Evolutionary conservation across 495 filamentous ascomycete species (phyloP), one percentile per base, ranked within the genome.

Genomic region (Cenococcum geophilum): DNA sequence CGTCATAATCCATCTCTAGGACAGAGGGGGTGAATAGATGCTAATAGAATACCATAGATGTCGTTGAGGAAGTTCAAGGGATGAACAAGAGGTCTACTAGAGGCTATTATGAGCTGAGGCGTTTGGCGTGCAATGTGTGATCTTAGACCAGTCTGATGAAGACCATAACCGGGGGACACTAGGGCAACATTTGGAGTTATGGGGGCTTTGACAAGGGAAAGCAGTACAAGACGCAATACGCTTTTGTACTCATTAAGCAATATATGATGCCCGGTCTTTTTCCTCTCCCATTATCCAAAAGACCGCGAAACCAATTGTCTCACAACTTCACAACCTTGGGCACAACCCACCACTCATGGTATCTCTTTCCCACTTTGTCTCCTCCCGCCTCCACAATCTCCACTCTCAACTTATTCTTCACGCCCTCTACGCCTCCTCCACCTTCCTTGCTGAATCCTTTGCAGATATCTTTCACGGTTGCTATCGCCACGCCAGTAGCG

Each of bases 331-430:
- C 58, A 23, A 91, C 64, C 70, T 84, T 85, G 5, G 87, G 88
- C 59, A 92, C 86, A 61, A 84, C 77, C 89, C 89, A 93, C 83
- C 86, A 89, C 64, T 85, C 83, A 75, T 88, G 83, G 76, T 87
- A 75, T 58, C 73, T 70, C 56, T 62, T 61, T 45, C 57, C 66
- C 21, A 62, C 59, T 60, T 68, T 4, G 53, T 62, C 21, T 53
- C 57, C 23, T 18, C 64, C 56, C 5, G 71, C 61, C 45, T 59
- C 65, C 40, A 72, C 22, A 22, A 52, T 58, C 58, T 58, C 20
- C 27, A 42, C 56, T 21, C 25, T 58, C 16, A 32, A 32, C 34
- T 25, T 52, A 40, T 49, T 12, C n/a, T 16, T 23, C 59, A 48
- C 34, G 16, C n/a, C 22, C 21, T 8, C 61, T 43, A 23, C 14